Evolutionary conservation across 2,329 filamentous ascomycete species (phyloP), one percentile per base, ranked within the genome.

Genomic region (Huntiella savannae): DNA sequence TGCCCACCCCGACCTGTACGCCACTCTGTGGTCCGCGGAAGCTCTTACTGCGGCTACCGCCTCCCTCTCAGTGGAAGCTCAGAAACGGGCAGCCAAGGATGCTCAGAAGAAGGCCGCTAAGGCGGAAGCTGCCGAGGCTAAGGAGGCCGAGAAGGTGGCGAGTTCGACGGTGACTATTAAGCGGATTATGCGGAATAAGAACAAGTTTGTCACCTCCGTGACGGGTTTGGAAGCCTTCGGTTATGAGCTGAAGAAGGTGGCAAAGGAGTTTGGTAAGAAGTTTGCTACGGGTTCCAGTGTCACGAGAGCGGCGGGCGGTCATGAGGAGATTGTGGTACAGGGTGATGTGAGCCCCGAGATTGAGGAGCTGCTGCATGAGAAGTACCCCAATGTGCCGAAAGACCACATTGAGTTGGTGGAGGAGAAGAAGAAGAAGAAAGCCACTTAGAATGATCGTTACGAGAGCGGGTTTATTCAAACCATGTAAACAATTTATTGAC

Each of bases 231-330:
- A 98, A 61, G 77, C 80, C 0, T 93, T 95, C 57, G 85, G 85
- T 0, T 63, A 96, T 37, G 88, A 96, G 48, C 71, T 95, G 57
- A 98, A 98, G 64, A 96, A 95, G 67, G 72, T 67, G 4, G 79
- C 87, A 49, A 96, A 96, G 69, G 91, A 96, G 58, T 79, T 96
- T 54, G 91, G 91, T 52, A 98, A 96, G 74, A 96, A 95, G 65
- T 96, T 98, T 59, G 91, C 91, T 28, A 96, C 91, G 7, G 91
- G 91, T 1, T 81, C 79, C 12, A 87, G 80, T 39, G 91, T 98
- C 39, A 96, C 88, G 6, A 94, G 95, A 66, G 74, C 82, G 1
- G 73, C 85, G 0, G 78, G 77, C 47, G 85, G 84, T 16, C 82
- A 82, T 13, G 91, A 98, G 63, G 91, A 96, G 65, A 96, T 98